Percentiles rank a stretch among this genome's conserved stretches.
Conservation (phyloP, 1,284 basidiomycete genomes). For the Meira miltonrushii region DNA sequence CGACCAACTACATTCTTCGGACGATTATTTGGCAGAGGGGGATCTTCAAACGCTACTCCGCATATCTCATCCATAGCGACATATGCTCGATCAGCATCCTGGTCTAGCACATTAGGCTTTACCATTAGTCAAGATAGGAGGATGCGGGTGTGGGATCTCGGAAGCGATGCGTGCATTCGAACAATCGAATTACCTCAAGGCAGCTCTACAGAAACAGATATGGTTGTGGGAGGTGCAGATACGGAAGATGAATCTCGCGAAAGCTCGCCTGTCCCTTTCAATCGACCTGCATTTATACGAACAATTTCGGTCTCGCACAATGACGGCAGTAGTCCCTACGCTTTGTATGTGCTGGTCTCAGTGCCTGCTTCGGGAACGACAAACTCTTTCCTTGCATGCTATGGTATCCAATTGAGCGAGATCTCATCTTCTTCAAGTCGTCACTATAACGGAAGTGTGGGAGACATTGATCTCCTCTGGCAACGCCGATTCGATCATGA, state of each 20-base stretch:
- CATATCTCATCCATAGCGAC: constrained; percentile 33
- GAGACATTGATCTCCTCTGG: constrained; percentile 41
- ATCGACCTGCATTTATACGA: background rate
- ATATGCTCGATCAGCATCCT: constrained; percentile 20
- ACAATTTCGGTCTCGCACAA: background rate
- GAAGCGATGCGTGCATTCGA: constrained; percentile 42
- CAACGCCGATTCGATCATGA: constrained; percentile 36
- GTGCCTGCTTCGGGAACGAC: constrained; percentile 36
- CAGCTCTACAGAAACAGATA: constrained; percentile 11
- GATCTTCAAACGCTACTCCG: constrained; percentile 21
- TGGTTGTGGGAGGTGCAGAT: constrained; percentile 17
- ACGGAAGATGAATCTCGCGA: background rate
- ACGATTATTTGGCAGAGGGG: constrained; percentile 39
- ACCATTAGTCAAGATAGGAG: constrained; percentile 43
- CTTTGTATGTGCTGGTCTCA: constrained; percentile 35
- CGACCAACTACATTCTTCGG: constrained; percentile 25
- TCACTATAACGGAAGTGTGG: constrained; percentile 23
- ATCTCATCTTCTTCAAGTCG: constrained; percentile 18
- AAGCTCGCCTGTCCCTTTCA: background rate
- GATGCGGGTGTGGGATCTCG: constrained; percentile 45
- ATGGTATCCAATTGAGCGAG: constrained; percentile 41
- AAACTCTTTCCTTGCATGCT: constrained; percentile 40
- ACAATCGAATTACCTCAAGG: constrained; percentile 35
- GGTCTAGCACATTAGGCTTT: constrained; percentile 31
- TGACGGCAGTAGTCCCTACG: constrained; percentile 22